A percentile compares a stretch with the other conserved stretches of the same genome.
Evolutionary conservation across 2,329 filamentous ascomycete species (phyloP).

Genomic region (Aureobasidium sp.): DNA sequence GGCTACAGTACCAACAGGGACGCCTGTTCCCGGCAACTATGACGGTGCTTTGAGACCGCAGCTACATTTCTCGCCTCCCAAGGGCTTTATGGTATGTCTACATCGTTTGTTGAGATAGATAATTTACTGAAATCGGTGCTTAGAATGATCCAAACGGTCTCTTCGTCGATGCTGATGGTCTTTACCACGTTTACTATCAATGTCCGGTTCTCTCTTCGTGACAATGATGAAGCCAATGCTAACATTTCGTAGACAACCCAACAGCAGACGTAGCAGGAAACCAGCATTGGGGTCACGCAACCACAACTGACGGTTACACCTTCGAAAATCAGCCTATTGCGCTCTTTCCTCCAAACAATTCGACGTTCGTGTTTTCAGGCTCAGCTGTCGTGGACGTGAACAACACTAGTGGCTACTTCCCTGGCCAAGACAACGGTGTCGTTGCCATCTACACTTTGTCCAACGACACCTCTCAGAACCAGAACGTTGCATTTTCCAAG

Average conservation of each 20-base stretch:
- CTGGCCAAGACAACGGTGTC: constrained; percentile 52
- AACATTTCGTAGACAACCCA: constrained; percentile 39
- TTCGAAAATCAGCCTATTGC: constrained; percentile 61
- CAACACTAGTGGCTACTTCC: constrained; percentile 62
- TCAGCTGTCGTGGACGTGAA: constrained; percentile 54
- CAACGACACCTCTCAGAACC: constrained; percentile 43
- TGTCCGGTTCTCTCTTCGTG: constrained; percentile 32
- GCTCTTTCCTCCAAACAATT: constrained; percentile 51
- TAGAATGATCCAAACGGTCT: constrained; percentile 59
- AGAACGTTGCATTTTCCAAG: constrained; percentile 55
- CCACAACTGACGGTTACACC: constrained; percentile 54
- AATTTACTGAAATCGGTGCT: background rate
- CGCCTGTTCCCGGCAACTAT: constrained; percentile 19
- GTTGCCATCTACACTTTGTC: constrained; percentile 53
- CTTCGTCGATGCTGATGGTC: constrained; percentile 50
- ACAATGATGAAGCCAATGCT: background rate
- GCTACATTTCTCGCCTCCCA: constrained; percentile 20
- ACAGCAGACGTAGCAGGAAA: constrained; percentile 46
- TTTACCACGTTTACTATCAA: constrained; percentile 61
- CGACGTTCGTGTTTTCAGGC: constrained; percentile 49
- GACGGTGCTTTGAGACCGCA: constrained; percentile 18
- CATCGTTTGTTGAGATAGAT: constrained; percentile 19
- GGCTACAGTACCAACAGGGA: constrained; percentile 14
- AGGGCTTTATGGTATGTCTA: constrained; percentile 16
- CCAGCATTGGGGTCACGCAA: constrained; percentile 60